phyloP scores from a whole-genome alignment of 1,284 basidiomycete genomes.

The Wallemia mellicola region DNA sequence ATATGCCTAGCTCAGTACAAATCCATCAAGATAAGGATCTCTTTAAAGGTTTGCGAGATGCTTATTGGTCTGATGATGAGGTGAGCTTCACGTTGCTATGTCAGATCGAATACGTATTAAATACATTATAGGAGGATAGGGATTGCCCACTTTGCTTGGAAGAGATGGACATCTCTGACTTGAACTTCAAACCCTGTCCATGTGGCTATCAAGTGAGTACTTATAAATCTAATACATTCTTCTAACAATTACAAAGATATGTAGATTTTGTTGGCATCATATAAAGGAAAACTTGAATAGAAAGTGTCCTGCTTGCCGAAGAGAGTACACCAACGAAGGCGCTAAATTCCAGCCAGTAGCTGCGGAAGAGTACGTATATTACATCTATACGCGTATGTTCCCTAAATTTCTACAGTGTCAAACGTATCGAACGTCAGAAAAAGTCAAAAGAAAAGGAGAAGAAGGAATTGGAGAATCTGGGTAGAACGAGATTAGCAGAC shows the following conservation, averaged over 20 bases:
- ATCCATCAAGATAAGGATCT: conserved; percentile 11
- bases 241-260: conserved; percentile 32
- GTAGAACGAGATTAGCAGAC: conserved; percentile 64
- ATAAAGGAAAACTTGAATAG: conserved; percentile 89
- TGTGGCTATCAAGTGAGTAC: conserved; percentile 81
- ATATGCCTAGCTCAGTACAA: not conserved
- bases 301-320: conserved; percentile 82
- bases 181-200: conserved; percentile 96
- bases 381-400: conserved; percentile 2
- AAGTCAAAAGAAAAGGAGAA: conserved; percentile 80
- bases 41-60: conserved; percentile 51
- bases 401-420: conserved; percentile 30
- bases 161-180: conserved; percentile 94
- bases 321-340: conserved; percentile 70
- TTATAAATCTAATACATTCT: conserved; percentile 1
- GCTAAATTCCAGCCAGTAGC: conserved; percentile 90
- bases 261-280: conserved; percentile 98
- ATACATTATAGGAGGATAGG: conserved; percentile 48
- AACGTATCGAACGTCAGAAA: conserved; percentile 82
- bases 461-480: conserved; percentile 71
- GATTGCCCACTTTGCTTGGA: conserved; percentile 96
- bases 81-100: conserved; percentile 5
- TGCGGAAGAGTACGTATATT: conserved; percentile 58
- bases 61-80: conserved; percentile 94
- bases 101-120: not conserved